Percentiles rank a stretch among this genome's conserved stretches.
These are phyloP conservation scores for Geosmithia flava DNA, from an alignment of 2,329 filamentous ascomycete species.

Conservation along the genomic window DNA sequence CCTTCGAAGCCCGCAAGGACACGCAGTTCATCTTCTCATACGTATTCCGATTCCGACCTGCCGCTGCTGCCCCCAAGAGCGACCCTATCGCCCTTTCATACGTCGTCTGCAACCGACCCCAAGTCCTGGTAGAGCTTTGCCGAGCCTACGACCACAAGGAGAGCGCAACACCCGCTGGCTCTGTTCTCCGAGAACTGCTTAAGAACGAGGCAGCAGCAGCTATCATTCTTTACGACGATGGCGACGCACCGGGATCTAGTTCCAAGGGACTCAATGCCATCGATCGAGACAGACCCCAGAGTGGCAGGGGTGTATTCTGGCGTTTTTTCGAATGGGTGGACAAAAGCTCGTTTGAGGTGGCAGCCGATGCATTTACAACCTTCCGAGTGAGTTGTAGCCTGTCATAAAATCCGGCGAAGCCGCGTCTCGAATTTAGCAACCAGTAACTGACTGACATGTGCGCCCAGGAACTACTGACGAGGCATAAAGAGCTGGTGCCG, in stretches of 20 bases:
- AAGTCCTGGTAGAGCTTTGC: conserved; percentile 79
- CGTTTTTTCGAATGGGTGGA: conserved; percentile 96
- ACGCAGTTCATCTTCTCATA: conserved; percentile 93
- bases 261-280: conserved; percentile 68
- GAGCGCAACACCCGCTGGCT: conserved; percentile 83
- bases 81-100: conserved; percentile 82
- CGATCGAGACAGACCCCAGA: conserved; percentile 62
- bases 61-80: conserved; percentile 50
- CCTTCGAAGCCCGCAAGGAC: conserved; percentile 94
- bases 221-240: conserved; percentile 87
- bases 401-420: not conserved
- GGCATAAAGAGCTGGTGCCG: conserved; percentile 83
- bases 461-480: conserved; percentile 74
- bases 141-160: conserved; percentile 82
- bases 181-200: conserved; percentile 73
- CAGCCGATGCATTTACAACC: conserved; percentile 93
- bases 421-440: not conserved
- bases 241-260: conserved; percentile 54
- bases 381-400: conserved; percentile 56
- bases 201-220: conserved; percentile 88
- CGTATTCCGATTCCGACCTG: conserved; percentile 78
- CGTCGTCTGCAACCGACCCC: conserved; percentile 74
- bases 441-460: conserved; percentile 3
- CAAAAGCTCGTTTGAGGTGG: conserved; percentile 90
- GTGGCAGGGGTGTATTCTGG: conserved; percentile 85